Conservation (phyloP, 2,329 filamentous ascomycete species). For the Amylocarpus encephaloides region DNA sequence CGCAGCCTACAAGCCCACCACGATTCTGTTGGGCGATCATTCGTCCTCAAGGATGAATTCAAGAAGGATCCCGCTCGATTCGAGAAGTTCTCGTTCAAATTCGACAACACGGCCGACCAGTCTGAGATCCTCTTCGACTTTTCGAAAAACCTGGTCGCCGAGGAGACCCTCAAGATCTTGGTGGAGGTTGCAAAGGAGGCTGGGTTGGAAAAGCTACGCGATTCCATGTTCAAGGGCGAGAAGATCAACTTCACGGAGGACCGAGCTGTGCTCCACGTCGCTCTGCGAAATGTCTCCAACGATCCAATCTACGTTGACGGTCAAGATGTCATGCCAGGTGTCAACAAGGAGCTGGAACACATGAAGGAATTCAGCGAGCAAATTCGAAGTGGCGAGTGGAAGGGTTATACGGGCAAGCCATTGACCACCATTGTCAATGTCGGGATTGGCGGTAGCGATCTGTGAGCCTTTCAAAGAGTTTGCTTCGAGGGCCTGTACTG, state of each 20-base stretch:
- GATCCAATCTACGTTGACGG: slow-evolving; percentile 81
- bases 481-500: slow-evolving; percentile 11
- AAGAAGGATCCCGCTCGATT: slow-evolving; percentile 82
- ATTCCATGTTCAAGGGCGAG: slow-evolving; percentile 95
- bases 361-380: slow-evolving; percentile 98
- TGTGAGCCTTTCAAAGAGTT: slow-evolving; percentile 55
- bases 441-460: slow-evolving; percentile 95
- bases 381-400: slow-evolving; percentile 92
- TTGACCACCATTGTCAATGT: slow-evolving; percentile 95
- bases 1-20: slow-evolving; percentile 86
- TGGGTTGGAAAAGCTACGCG: slow-evolving; percentile 83
- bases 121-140: slow-evolving; percentile 96
- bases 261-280: slow-evolving; percentile 91
- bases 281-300: slow-evolving; percentile 82
- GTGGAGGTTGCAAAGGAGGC: slow-evolving; percentile 89
- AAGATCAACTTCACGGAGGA: slow-evolving; percentile 99
- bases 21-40: slow-evolving; percentile 76
- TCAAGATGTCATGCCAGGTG: slow-evolving; percentile 86
- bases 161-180: slow-evolving; percentile 82
- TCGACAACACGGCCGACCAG: slow-evolving; percentile 69
- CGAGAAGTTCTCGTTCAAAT: slow-evolving; percentile 80
- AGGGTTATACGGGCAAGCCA: slow-evolving; percentile 94
- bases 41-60: slow-evolving; percentile 91
- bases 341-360: slow-evolving; percentile 86
- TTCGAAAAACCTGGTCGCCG: slow-evolving; percentile 96